Base-by-base conservation (phyloP, 805 yeast genomes). In the Candida ficus region DNA sequence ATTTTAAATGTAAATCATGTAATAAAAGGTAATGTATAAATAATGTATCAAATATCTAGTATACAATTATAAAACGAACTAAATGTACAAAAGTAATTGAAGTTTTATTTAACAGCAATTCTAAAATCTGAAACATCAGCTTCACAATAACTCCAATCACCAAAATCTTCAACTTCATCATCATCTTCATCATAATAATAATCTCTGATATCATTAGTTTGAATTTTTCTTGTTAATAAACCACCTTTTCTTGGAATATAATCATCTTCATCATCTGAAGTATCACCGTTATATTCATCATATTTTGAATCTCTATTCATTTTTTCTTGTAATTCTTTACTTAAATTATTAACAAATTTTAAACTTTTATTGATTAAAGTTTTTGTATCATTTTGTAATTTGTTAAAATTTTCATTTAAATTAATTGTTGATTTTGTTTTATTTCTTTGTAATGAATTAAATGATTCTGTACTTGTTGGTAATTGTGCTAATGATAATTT, bases 301-400 rank as follows among this genome's bases (percentile, higher is more conserved):
- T 34, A 20, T 33, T 57, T 58, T 34, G n/a, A 21, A 13, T 52
- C 57, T 30, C 50, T 61, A 18, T 57, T 54, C 10, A 41, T 33
- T 25, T 32, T 41, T 6, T 57, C 56, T 3, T 53, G 52, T 37
- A 63, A 50, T 12, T 62, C 68, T 23, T 56, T 59, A 42, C 62
- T 57, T 36, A 59, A 26, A 22, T 35, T 49, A 30, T 45, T 52
- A 6, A 54, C 48, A 27, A 49, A 51, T 3, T 43, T 42, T 16
- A 47, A 6, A 17, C 58, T 53, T 26, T 48, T 47, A 17, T 42
- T 54, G 20, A 54, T 26, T 16, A 54, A 38, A 2, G 20, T 10
- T 22, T 51, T 53, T 12, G 58, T 50, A 18, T 55, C 59, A 23
- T 45, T 49, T 37, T 53, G 58, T 8, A 55, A 28, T 22, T 41